A percentile compares a stretch with the other conserved stretches of the same genome.
Conservation (phyloP, 129 eudicot species). For the Tanacetum coccineum region DNA sequence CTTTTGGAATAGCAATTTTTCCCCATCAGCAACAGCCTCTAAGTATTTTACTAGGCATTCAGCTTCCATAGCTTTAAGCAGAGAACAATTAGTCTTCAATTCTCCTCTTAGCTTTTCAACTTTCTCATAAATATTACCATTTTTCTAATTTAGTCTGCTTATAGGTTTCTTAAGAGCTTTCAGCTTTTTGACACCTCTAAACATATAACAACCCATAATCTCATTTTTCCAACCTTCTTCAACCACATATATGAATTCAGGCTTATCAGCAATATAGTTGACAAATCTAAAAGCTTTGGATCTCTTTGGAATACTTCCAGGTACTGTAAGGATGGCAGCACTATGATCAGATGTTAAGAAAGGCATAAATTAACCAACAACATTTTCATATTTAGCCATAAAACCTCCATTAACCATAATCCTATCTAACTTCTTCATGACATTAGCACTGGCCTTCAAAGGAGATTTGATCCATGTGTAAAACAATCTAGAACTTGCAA, state of each 20-base stretch:
- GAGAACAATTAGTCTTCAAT: no score
- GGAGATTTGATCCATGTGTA: neutral
- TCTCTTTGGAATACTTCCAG: neutral
- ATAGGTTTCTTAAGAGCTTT: neutral
- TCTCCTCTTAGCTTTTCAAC: no score
- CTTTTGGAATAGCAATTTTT: no score
- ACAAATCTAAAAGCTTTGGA: neutral
- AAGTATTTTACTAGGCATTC: no score
- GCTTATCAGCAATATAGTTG: neutral
- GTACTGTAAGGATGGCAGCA: neutral
- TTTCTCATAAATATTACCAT: no score
- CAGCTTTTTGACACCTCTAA: neutral
- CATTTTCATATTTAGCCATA: neutral
- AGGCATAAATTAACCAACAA: neutral
- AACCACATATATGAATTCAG: neutral
- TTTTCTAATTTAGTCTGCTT: neutral
- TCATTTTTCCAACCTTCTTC: neutral
- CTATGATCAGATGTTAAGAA: neutral
- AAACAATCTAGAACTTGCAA: neutral
- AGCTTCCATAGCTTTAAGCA: no score
- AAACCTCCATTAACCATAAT: neutral
- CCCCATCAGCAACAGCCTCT: no score
- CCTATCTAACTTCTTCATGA: neutral
- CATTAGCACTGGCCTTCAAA: no score
- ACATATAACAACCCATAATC: neutral